Percentiles rank a stretch among this genome's conserved stretches.
phyloP scores from a whole-genome alignment of 352 stramenopile species.

The Phytophthora melonis region DNA sequence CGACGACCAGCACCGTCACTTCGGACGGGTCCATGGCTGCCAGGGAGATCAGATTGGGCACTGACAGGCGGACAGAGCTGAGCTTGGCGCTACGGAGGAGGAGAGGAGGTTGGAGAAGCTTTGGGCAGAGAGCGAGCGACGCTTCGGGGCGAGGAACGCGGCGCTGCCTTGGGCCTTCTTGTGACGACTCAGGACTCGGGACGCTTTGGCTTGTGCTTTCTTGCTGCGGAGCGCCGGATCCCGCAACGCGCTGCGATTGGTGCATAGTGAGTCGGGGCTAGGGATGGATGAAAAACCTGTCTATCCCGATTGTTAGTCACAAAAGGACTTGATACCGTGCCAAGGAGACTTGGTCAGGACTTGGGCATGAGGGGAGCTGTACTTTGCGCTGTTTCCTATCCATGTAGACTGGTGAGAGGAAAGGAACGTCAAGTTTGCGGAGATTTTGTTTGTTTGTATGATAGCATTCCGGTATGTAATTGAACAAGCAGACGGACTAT shows the following conservation, averaged over 20 bases:
- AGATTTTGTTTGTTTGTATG: not conserved
- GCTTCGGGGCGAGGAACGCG: not conserved
- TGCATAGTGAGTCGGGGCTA: not conserved
- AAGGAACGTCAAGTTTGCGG: not conserved
- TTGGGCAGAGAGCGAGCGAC: not conserved
- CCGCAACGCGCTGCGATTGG: not conserved
- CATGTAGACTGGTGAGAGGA: not conserved
- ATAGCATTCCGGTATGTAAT: too few relatives aligned
- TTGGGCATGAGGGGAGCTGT: not conserved
- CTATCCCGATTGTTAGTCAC: not conserved
- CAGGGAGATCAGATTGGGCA: not conserved
- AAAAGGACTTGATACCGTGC: not conserved
- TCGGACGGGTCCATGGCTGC: slow-evolving; percentile 83
- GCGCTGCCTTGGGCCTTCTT: not conserved
- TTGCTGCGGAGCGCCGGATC: not conserved
- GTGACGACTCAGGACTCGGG: not conserved
- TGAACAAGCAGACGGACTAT: too few relatives aligned
- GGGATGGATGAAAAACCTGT: not conserved
- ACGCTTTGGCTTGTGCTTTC: not conserved
- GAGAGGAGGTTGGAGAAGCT: not conserved
- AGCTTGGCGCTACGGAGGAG: too few relatives aligned
- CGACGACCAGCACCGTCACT: slow-evolving; percentile 90
- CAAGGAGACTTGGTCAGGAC: not conserved
- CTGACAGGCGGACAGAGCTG: not conserved
- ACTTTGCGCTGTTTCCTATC: not conserved